These are phyloP conservation scores for Rhypophila decipiens DNA, from an alignment of 495 filamentous ascomycete species.

Conservation along the genomic window DNA sequence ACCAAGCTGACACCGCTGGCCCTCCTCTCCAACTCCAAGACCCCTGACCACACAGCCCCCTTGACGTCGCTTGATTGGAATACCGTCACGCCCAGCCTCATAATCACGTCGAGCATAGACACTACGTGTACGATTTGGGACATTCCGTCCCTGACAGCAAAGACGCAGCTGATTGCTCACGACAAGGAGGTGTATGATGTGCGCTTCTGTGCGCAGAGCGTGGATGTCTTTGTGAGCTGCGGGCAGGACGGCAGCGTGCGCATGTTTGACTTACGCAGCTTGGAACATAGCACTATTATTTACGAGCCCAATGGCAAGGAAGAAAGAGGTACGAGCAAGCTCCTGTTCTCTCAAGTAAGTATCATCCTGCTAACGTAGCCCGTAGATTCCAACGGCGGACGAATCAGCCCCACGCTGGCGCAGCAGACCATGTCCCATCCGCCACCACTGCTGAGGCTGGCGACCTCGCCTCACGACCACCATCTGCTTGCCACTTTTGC, in stretches of 20 bases:
- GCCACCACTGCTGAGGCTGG: slow-evolving; percentile 78
- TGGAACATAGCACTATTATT: slow-evolving; percentile 98
- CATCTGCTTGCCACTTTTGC: slow-evolving; percentile 96
- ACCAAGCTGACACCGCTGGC: slow-evolving; percentile 92
- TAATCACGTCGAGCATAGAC: slow-evolving; percentile 98
- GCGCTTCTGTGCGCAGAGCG: slow-evolving; percentile 90
- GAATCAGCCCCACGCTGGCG: slow-evolving; percentile 56
- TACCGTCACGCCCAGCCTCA: slow-evolving; percentile 86
- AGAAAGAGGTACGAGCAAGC: slow-evolving; percentile 61
- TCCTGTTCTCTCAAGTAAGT: neutral
- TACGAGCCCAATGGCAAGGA: slow-evolving; percentile 92
- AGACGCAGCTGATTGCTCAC: slow-evolving; percentile 96
- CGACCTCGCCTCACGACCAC: slow-evolving; percentile 91
- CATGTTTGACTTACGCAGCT: slow-evolving; percentile 96
- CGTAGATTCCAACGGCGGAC: slow-evolving; percentile 39
- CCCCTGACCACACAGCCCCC: slow-evolving; percentile 93
- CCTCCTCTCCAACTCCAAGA: slow-evolving; percentile 94
- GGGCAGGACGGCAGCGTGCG: slow-evolving; percentile 96
- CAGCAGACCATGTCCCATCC: slow-evolving; percentile 74
- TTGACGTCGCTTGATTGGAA: slow-evolving; percentile 98
- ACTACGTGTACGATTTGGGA: slow-evolving; percentile 99
- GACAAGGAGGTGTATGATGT: slow-evolving; percentile 99
- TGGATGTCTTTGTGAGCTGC: slow-evolving; percentile 96
- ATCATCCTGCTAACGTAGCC: slow-evolving; percentile 12
- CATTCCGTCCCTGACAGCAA: slow-evolving; percentile 94